A percentile compares a stretch with the other conserved stretches of the same genome.
These are phyloP conservation scores for Termitomyces sp. DNA, from an alignment of 768 basidiomycete genomes.

Conservation along the genomic window DNA sequence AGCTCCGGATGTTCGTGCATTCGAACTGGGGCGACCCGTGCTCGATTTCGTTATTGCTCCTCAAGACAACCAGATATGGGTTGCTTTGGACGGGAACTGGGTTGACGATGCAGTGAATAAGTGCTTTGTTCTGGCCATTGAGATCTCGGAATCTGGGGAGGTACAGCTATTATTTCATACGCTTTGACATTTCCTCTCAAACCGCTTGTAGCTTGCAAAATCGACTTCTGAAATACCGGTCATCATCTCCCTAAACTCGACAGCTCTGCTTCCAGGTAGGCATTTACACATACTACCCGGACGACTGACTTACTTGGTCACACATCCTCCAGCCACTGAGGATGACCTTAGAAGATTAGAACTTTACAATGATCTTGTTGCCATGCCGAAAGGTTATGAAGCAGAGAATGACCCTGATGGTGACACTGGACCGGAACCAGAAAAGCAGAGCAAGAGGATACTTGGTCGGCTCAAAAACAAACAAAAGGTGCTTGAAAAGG, in stretches of 20 bases:
- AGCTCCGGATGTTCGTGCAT: slow-evolving; percentile 9
- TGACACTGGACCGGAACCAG: slow-evolving; percentile 22
- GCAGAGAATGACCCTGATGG: slow-evolving; percentile 38
- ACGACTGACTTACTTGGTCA: background rate
- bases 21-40: slow-evolving; percentile 22
- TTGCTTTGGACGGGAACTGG: slow-evolving; percentile 22
- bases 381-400: slow-evolving; percentile 53
- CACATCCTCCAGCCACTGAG: slow-evolving; percentile 36
- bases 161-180: slow-evolving; percentile 29
- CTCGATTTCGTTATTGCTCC: slow-evolving; percentile 15
- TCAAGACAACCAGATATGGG: slow-evolving; percentile 19
- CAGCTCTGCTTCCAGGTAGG: slow-evolving; percentile 44
- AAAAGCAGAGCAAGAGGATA: slow-evolving; percentile 38
- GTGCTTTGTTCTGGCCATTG: slow-evolving; percentile 19
- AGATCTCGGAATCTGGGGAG: slow-evolving; percentile 30
- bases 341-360: slow-evolving; percentile 53
- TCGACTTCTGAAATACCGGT: slow-evolving; percentile 23
- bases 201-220: slow-evolving; percentile 31
- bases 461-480: slow-evolving; percentile 51
- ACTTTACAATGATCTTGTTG: slow-evolving; percentile 41
- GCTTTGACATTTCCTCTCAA: background rate
- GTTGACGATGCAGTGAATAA: slow-evolving; percentile 4
- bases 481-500: slow-evolving; percentile 37
- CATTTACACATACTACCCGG: background rate
- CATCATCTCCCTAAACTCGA: slow-evolving; percentile 42